Base-by-base conservation (phyloP, 177 flowering plant genomes). In the Vitis hybrid region DNA sequence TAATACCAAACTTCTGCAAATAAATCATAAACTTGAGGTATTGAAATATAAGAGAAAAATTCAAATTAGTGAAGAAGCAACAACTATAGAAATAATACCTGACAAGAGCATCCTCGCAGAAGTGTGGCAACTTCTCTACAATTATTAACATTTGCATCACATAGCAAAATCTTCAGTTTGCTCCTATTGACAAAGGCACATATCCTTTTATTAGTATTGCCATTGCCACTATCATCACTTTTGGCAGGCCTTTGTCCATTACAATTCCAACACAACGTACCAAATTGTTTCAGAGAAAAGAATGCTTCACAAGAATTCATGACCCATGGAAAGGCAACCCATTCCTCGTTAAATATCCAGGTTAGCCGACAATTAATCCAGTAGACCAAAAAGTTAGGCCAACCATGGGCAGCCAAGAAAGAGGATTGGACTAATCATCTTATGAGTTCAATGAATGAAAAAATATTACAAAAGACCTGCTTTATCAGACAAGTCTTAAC, bases 111-210 rank as follows among this genome's bases (percentile, higher is more conserved):
- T 39, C 48, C 9, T 39, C 48, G 48, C 8, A 39, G 48, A 65
- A 86, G 90, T 10, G 66, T 48, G 5, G 84, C 72, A 73, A 79
- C 84, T 67, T 86, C 87, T 11, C 77, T 72, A 55, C 81, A 83
- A 76, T 85, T 87, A 70, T 82, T 86, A n/a, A 56, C 39, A 76
- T 88, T 84, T 53, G 75, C 83, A 55, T 89, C 91, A 56, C 94
- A 89, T n/a, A 89, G 72, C 73, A 89, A 72, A 76, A 87, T 85
- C 76, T 84, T 81, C 31, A 84, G 92, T 78, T 84, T 86, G 74
- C 89, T 88, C 51, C 87, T 72, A 80, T 87, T 89, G 45, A 90
- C 78, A 60, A 84, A 79, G 16, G 79, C 85, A 59, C 62, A 73
- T 31, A 18, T 71, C 67, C 72, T 72, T 5, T 64, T 70, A 51